Evolutionary conservation across 2,329 filamentous ascomycete species (phyloP).

Genomic region (Verticillium klebahnii): DNA sequence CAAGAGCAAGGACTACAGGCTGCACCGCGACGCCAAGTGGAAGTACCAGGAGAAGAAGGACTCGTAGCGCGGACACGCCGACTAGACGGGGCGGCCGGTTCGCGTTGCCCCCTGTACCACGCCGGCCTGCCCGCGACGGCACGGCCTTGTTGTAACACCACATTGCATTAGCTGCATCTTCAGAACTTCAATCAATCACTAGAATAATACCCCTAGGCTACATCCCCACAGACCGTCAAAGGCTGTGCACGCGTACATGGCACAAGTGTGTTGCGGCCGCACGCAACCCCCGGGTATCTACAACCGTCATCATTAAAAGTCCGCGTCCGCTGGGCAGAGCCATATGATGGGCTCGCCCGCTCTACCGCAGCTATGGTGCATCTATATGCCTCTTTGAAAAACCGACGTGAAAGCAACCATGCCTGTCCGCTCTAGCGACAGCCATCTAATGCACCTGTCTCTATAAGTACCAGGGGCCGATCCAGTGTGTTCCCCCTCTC

Average conservation of each 20-base stretch:
- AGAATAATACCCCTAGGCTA: no score
- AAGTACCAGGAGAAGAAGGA: slow-evolving; percentile 36
- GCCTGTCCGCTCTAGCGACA: background rate
- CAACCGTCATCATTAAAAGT: background rate
- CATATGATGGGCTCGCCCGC: background rate
- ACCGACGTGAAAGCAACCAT: background rate
- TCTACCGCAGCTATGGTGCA: background rate
- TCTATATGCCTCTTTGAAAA: background rate
- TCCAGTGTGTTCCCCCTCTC: background rate
- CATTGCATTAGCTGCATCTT: no score
- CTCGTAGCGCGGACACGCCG: background rate
- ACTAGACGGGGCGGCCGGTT: background rate
- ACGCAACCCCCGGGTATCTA: background rate
- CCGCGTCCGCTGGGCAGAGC: background rate
- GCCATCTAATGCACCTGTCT: slow-evolving; percentile 9
- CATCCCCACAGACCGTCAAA: no score
- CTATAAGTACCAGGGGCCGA: slow-evolving; percentile 5
- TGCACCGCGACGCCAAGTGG: slow-evolving; percentile 50
- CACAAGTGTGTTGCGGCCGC: background rate
- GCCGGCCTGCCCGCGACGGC: no score
- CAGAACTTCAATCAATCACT: no score
- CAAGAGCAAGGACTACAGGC: slow-evolving; percentile 48
- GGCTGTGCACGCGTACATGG: background rate
- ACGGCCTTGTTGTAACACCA: no score
- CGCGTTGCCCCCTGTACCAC: no score